These are phyloP conservation scores for Salix koriyanagi DNA, from an alignment of 345 rosid genomes.

Conservation along the genomic window DNA sequence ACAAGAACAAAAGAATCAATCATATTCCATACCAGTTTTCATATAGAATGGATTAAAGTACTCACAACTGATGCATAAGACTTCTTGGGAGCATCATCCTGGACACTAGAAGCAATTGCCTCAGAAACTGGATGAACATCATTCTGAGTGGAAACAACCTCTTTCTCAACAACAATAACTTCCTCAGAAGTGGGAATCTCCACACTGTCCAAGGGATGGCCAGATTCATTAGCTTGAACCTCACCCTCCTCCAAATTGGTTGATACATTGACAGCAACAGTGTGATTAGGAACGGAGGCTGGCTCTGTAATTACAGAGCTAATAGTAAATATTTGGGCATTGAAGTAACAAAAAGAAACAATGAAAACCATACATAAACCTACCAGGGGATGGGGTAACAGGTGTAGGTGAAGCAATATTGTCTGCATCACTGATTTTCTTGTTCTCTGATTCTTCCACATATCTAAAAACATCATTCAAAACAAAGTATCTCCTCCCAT, in stretches of 20 bases:
- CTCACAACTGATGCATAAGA: conserved; percentile 64
- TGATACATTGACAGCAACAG: conserved; percentile 8
- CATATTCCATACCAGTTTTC: not conserved
- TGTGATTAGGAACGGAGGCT: conserved; percentile 11
- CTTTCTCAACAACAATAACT: conserved; percentile 18
- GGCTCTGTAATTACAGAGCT: conserved; percentile 31
- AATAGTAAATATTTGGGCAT: not conserved
- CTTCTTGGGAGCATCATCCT: conserved; percentile 45
- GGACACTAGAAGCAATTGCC: conserved; percentile 19
- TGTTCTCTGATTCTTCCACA: conserved; percentile 24
- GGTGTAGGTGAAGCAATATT: conserved; percentile 24
- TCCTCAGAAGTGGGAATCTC: conserved; percentile 26
- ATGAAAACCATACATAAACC: not conserved
- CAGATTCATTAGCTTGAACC: conserved; percentile 17
- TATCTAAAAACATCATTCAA: conserved; percentile 69
- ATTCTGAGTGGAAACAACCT: conserved; percentile 7
- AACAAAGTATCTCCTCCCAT: conserved; percentile 46
- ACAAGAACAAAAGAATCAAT: not conserved
- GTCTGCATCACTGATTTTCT: conserved; percentile 23
- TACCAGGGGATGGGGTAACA: conserved; percentile 36
- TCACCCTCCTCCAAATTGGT: conserved; percentile 15
- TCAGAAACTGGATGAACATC: conserved; percentile 17
- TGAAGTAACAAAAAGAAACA: not conserved
- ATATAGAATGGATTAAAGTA: not conserved
- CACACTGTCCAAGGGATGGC: conserved; percentile 26